phyloP scores from a whole-genome alignment of 495 filamentous ascomycete species.

The Penicillium pulvis region DNA sequence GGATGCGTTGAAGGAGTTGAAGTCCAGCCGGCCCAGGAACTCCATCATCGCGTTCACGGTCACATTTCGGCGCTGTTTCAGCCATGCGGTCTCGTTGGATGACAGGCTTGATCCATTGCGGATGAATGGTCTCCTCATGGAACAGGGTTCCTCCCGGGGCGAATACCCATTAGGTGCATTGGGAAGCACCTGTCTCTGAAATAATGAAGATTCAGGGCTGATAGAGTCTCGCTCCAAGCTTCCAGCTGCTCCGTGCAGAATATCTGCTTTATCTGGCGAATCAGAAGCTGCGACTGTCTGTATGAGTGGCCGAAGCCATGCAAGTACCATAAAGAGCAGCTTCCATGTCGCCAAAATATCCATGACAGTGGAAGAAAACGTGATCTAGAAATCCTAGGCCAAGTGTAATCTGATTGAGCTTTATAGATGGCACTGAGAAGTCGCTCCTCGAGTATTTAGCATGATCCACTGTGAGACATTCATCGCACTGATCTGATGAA shows the following conservation, averaged over 20 bases:
- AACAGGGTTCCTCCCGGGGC: background rate
- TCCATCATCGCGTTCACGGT: slow-evolving; percentile 69
- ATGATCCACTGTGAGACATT: no score
- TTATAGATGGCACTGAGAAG: no score
- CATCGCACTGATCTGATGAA: no score
- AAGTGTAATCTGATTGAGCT: no score
- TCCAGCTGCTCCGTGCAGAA: background rate
- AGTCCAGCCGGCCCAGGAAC: slow-evolving; percentile 66
- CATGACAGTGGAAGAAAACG: background rate
- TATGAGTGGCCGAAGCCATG: slow-evolving; percentile 4
- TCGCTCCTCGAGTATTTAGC: no score
- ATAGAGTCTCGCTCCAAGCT: background rate
- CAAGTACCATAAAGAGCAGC: slow-evolving; percentile 2
- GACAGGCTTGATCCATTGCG: slow-evolving; percentile 59
- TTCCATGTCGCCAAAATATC: background rate
- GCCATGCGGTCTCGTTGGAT: slow-evolving; percentile 66
- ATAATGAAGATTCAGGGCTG: background rate
- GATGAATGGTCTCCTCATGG: slow-evolving; percentile 27
- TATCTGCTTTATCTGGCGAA: background rate
- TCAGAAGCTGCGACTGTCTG: no score
- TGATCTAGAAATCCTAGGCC: no score
- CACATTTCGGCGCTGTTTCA: slow-evolving; percentile 47
- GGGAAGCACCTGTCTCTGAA: background rate
- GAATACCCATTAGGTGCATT: background rate
- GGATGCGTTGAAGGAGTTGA: slow-evolving; percentile 71